These are phyloP conservation scores for Solanum medicagineum DNA, from an alignment of 257 asterid genomes.

Conservation along the genomic window DNA sequence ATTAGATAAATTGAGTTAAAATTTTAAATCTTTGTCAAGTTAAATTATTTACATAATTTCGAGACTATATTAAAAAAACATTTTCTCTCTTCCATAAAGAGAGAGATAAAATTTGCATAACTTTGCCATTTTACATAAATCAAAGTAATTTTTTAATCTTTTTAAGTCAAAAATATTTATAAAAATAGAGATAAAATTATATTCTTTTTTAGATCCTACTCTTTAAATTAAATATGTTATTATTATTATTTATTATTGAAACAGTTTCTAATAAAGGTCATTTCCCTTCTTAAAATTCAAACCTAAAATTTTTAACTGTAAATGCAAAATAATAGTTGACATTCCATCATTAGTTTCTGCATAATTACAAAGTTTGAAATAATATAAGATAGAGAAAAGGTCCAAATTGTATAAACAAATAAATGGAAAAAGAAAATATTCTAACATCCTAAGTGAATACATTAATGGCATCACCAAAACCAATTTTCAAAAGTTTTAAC, in stretches of 20 bases:
- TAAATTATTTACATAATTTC: too few relatives aligned
- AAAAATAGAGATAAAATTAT: too few relatives aligned
- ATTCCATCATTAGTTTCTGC: neutral
- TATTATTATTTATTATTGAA: too few relatives aligned
- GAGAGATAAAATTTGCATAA: too few relatives aligned
- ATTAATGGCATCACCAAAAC: neutral
- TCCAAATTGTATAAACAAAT: neutral
- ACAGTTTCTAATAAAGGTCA: neutral
- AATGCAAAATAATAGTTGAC: neutral
- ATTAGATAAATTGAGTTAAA: neutral
- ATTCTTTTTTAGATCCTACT: too few relatives aligned
- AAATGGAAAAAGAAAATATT: neutral
- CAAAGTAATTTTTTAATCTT: too few relatives aligned
- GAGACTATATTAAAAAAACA: too few relatives aligned
- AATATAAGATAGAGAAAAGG: neutral
- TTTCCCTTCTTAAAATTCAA: neutral
- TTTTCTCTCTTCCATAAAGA: too few relatives aligned
- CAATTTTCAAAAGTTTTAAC: neutral
- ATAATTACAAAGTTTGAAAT: neutral
- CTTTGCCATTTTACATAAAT: too few relatives aligned
- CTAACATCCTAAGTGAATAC: neutral
- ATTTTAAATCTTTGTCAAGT: neutral
- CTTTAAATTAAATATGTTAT: too few relatives aligned
- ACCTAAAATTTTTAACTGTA: neutral
- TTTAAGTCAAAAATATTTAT: too few relatives aligned